Evolutionary conservation across 179 eudicot species (phyloP), one percentile per base, ranked within the genome.

Genomic region (Corrigiola litoralis): DNA sequence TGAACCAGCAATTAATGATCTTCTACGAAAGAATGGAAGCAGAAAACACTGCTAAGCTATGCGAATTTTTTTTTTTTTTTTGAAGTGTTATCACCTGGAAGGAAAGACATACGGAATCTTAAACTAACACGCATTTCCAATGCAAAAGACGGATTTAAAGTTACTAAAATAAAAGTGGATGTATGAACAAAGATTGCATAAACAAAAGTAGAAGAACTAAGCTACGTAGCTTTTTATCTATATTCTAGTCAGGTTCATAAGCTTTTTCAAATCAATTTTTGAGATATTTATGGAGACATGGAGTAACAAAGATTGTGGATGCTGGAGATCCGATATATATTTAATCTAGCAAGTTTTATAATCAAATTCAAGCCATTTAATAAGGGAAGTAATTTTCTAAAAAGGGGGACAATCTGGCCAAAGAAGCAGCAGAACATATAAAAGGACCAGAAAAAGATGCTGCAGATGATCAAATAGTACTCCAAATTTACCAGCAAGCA

Each of bases 241-340:
- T 24, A 28, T 71, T 10, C 5, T 10, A 20, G 25, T 34, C 14
- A 67, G 36, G 58, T 23, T 67, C 29, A 73, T 58, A 59, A 41
- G 21, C 64, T 59, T 59, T 59, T 16, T 59, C 50, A 40, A 58
- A 58, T 38, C 63, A 58, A 18, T 13, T 12, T 57, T 44, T 67
- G 67, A 73, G 38, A 55, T 46, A 51, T 55, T 67, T 37, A 24
- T 55, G 72, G 52, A 63, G 64, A 61, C 29, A 24, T 55, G 72
- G 52, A 63, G 64, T 5, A 61, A 61, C 62, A 67, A 73, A 73
- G 72, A 73, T 61, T 54, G 77, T 68, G 77, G 38, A 56, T 44
- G 58, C 18, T 49, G 24, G 21, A 67, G 31, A n/a, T 28, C 17
- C 17, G 4, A 38, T 5, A 61, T 38, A 29, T 61, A 24, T 51